Evolutionary conservation across 1,284 basidiomycete species (phyloP).

Genomic region (Cryptococcus sp.): DNA sequence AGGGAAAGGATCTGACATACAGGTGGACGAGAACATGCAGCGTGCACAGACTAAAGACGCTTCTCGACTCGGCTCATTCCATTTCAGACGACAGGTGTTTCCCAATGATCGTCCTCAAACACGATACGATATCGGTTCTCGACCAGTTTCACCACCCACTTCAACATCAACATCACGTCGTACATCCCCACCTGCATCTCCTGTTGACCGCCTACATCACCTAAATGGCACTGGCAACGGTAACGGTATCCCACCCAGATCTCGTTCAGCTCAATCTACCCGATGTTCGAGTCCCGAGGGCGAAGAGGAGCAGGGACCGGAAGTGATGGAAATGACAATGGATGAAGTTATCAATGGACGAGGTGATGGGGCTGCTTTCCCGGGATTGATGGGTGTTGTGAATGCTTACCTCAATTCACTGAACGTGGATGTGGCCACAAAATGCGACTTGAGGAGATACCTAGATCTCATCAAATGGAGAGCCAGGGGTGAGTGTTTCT

Average conservation of each 20-base stretch:
- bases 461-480: conserved; percentile 72
- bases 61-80: conserved; percentile 68
- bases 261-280: conserved; percentile 7
- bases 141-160: conserved; percentile 35
- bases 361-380: conserved; percentile 61
- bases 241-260: conserved; percentile 5
- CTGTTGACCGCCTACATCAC: conserved; percentile 9
- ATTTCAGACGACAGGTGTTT: conserved; percentile 84
- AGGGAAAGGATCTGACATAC: too few relatives aligned
- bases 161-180: conserved; percentile 5
- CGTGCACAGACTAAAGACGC: conserved; percentile 84
- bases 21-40: conserved; percentile 98
- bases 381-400: conserved; percentile 80
- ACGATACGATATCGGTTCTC: conserved; percentile 36
- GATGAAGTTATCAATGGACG: conserved; percentile 90
- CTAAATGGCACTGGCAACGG: conserved; percentile 4
- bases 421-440: conserved; percentile 66
- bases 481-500: conserved; percentile 64
- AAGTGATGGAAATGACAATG: conserved; percentile 88
- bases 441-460: conserved; percentile 68
- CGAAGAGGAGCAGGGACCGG: conserved; percentile 49
- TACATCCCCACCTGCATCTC: background rate
- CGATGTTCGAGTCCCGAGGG: conserved; percentile 55
- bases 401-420: conserved; percentile 82
- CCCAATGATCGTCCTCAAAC: conserved; percentile 49